Percentiles rank a stretch among this genome's conserved stretches.
Evolutionary conservation across 495 filamentous ascomycete species (phyloP).

Genomic region (Cryomyces minteri): DNA sequence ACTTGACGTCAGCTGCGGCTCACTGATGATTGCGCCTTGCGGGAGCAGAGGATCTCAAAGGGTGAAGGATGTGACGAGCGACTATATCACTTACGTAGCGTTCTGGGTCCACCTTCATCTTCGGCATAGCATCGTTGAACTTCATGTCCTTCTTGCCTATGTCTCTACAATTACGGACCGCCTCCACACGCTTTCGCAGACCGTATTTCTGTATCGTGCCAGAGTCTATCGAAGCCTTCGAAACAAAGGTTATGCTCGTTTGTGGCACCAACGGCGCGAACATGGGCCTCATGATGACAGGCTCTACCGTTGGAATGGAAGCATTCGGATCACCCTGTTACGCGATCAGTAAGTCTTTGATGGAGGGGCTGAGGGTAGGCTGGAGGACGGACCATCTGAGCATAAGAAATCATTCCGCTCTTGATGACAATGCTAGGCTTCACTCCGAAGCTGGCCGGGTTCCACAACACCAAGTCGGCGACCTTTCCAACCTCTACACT

Average conservation of each 20-base stretch:
- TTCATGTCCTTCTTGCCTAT: constrained; percentile 90
- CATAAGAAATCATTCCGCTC: constrained; percentile 69
- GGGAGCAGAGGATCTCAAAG: no score
- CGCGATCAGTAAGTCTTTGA: neutral
- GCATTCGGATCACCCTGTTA: constrained; percentile 77
- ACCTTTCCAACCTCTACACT: constrained; percentile 80
- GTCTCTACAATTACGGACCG: constrained; percentile 60
- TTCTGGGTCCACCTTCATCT: constrained; percentile 90
- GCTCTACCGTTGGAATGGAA: constrained; percentile 81
- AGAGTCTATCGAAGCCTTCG: constrained; percentile 43
- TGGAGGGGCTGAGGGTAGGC: neutral
- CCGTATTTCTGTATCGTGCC: constrained; percentile 52
- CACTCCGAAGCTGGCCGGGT: constrained; percentile 66
- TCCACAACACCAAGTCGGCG: constrained; percentile 85
- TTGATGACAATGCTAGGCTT: constrained; percentile 78
- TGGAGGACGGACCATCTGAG: constrained; percentile 56
- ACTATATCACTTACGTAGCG: constrained; percentile 37
- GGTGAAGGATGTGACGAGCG: neutral
- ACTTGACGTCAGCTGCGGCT: neutral
- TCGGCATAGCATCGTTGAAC: constrained; percentile 72
- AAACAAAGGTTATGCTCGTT: constrained; percentile 72
- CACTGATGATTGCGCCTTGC: no score
- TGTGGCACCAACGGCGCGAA: constrained; percentile 56
- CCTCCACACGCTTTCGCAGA: constrained; percentile 63
- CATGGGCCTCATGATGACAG: constrained; percentile 73